Percentiles rank a stretch among this genome's conserved stretches.
phyloP scores from a whole-genome alignment of 805 yeast genomes.

The Candida caryicola region DNA sequence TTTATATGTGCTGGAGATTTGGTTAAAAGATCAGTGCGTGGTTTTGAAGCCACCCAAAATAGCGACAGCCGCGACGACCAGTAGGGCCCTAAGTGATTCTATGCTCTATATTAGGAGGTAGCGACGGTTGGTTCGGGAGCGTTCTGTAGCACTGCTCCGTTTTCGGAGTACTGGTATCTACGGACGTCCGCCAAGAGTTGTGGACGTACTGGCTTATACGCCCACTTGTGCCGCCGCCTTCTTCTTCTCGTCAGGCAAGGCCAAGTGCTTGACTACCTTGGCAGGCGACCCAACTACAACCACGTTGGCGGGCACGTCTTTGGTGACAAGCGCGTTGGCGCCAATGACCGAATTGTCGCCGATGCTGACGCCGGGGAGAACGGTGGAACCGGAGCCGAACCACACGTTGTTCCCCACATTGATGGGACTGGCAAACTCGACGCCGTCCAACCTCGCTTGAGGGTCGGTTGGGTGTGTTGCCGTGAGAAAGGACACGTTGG shows the following conservation, averaged over 20 bases:
- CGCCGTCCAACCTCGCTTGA: slow-evolving; percentile 35
- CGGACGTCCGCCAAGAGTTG: too few species aligned
- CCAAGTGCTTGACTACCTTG: slow-evolving; percentile 36
- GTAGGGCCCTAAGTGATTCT: too few species aligned
- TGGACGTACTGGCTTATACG: background rate
- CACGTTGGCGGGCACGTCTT: slow-evolving; percentile 50
- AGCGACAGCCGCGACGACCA: too few species aligned
- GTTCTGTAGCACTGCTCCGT: too few species aligned
- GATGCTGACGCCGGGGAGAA: slow-evolving; percentile 64
- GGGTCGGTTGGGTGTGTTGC: slow-evolving; percentile 66
- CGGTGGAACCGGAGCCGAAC: slow-evolving; percentile 56
- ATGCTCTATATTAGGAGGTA: too few species aligned
- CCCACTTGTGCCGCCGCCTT: slow-evolving; percentile 6
- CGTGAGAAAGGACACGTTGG: slow-evolving; percentile 56
- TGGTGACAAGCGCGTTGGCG: slow-evolving; percentile 65
- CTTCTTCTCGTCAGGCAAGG: slow-evolving; percentile 16
- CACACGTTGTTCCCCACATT: slow-evolving; percentile 64
- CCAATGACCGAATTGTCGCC: slow-evolving; percentile 64
- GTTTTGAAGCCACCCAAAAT: too few species aligned
- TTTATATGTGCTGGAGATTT: background rate
- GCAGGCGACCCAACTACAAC: slow-evolving; percentile 69
- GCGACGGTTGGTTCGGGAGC: too few species aligned
- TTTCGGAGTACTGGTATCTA: too few species aligned
- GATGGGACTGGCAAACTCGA: slow-evolving; percentile 57
- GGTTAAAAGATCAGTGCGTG: too few species aligned